These are phyloP conservation scores for Tremellales sp. DNA, from an alignment of 1,284 basidiomycete species.

Conservation along the genomic window DNA sequence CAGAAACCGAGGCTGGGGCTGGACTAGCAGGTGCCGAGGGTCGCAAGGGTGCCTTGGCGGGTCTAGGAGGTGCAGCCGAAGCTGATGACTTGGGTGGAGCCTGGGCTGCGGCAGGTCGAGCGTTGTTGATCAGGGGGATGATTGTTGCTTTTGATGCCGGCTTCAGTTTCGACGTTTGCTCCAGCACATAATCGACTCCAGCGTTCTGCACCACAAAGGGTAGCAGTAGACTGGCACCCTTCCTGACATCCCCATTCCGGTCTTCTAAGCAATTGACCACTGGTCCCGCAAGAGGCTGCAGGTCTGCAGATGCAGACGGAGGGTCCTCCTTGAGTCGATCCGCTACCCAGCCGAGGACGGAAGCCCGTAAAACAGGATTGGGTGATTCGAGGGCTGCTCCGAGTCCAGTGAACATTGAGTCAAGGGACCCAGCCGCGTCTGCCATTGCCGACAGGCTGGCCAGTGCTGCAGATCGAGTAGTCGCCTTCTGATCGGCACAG, in stretches of 20 bases:
- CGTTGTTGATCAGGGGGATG: slow-evolving; percentile 76
- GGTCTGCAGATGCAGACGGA: slow-evolving; percentile 61
- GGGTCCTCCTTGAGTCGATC: slow-evolving; percentile 37
- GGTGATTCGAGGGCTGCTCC: slow-evolving; percentile 75
- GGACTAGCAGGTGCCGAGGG: slow-evolving; percentile 19
- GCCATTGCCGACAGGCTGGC: slow-evolving; percentile 79
- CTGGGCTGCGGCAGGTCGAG: slow-evolving; percentile 39
- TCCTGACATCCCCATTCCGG: slow-evolving; percentile 85
- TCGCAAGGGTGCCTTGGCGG: slow-evolving; percentile 8
- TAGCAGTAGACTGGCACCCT: slow-evolving; percentile 77
- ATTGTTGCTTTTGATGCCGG: slow-evolving; percentile 85
- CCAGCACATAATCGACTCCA: slow-evolving; percentile 82
- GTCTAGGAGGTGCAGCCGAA: slow-evolving; percentile 15
- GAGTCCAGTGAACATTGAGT: slow-evolving; percentile 73
- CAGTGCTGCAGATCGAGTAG: slow-evolving; percentile 73
- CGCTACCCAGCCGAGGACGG: slow-evolving; percentile 78
- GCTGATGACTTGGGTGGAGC: slow-evolving; percentile 55
- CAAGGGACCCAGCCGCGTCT: slow-evolving; percentile 76
- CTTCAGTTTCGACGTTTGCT: slow-evolving; percentile 81
- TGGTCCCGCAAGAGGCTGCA: slow-evolving; percentile 65
- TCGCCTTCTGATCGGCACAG: slow-evolving; percentile 88
- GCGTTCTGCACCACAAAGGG: slow-evolving; percentile 71
- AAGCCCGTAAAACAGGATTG: slow-evolving; percentile 84
- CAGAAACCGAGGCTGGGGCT: slow-evolving; percentile 13
- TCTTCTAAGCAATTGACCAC: slow-evolving; percentile 87